Evolutionary conservation across 2,329 filamentous ascomycete genomes (phyloP).

Genomic region (Leptographium wingfieldii): DNA sequence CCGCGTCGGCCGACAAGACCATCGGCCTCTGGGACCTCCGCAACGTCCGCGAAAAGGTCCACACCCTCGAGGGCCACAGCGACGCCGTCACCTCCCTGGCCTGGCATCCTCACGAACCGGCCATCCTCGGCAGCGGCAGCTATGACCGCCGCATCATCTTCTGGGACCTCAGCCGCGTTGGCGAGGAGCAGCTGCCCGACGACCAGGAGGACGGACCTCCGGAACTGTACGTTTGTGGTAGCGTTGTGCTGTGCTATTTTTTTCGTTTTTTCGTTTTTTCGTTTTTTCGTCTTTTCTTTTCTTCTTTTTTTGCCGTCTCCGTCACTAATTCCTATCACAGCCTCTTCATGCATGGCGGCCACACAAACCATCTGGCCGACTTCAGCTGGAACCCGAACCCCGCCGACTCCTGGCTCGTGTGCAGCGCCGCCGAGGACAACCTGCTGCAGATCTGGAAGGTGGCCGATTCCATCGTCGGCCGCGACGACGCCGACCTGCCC

Average conservation of each 20-base stretch:
- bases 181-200: slow-evolving; percentile 88
- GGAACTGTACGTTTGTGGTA: slow-evolving; percentile 51
- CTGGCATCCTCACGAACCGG: slow-evolving; percentile 87
- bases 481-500: slow-evolving; percentile 61
- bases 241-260: slow-evolving; percentile 25
- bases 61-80: slow-evolving; percentile 77
- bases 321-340: slow-evolving; percentile 28
- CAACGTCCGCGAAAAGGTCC: slow-evolving; percentile 79
- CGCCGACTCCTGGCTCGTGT: slow-evolving; percentile 93
- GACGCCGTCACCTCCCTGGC: slow-evolving; percentile 84
- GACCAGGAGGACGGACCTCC: slow-evolving; percentile 91
- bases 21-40: slow-evolving; percentile 92
- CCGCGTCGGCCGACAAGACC: slow-evolving; percentile 88
- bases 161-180: slow-evolving; percentile 87
- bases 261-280: neutral
- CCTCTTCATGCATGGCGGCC: slow-evolving; percentile 96
- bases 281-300: neutral
- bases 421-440: slow-evolving; percentile 93
- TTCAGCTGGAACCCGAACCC: slow-evolving; percentile 95
- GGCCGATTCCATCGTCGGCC: slow-evolving; percentile 67
- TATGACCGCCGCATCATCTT: slow-evolving; percentile 91
- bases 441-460: slow-evolving; percentile 91
- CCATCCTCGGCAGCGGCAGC: slow-evolving; percentile 79
- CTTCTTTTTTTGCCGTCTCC: neutral
- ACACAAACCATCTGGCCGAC: slow-evolving; percentile 92